phyloP scores from a whole-genome alignment of 345 rosid species.

The Salix suchowensis region DNA sequence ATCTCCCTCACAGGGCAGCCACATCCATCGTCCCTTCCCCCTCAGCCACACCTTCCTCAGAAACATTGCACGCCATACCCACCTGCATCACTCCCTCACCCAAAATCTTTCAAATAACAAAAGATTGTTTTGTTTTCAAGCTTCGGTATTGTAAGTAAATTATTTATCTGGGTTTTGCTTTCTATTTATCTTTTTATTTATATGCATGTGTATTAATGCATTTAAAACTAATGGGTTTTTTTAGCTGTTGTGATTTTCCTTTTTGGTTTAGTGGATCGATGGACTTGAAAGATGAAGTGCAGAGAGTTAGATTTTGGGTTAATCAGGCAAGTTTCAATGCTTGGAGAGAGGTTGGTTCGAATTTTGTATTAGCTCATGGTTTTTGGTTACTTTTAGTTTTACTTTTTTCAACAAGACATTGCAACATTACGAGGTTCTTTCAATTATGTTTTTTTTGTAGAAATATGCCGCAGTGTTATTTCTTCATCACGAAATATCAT shows the following conservation, averaged over 20 bases:
- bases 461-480: background rate
- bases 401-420: background rate
- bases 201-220: background rate
- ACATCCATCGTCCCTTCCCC: too few species aligned
- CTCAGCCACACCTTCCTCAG: too few species aligned
- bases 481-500: background rate
- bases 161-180: background rate
- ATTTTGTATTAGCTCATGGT: background rate
- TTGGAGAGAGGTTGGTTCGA: background rate
- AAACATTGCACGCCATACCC: too few species aligned
- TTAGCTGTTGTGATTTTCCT: background rate
- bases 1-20: too few species aligned
- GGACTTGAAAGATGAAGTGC: constrained; percentile 23
- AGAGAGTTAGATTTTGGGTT: constrained; percentile 3
- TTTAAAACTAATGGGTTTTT: background rate
- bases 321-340: constrained; percentile 12
- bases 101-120: too few species aligned
- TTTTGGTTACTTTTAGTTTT: background rate
- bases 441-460: background rate
- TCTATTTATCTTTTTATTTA: background rate
- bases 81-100: too few species aligned
- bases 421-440: background rate
- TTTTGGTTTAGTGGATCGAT: constrained; percentile 17
- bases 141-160: too few species aligned
- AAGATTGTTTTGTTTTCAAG: too few species aligned